Conservation (phyloP, 2,329 filamentous ascomycete species). For the Aspergillus sp. region DNA sequence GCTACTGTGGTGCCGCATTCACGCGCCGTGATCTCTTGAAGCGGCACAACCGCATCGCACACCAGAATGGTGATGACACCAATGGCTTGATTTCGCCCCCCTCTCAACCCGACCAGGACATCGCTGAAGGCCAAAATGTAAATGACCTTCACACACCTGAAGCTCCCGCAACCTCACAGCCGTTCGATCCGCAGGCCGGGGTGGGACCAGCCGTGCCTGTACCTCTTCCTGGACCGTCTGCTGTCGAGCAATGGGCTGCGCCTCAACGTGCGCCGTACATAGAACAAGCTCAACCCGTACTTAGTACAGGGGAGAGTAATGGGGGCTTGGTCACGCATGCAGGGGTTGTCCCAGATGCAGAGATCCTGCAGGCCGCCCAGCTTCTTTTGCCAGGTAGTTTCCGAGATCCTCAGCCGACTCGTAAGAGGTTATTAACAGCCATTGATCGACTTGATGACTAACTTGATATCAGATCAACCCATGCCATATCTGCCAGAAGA, state of each 20-base stretch:
- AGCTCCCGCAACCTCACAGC: slow-evolving; percentile 8
- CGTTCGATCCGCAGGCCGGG: slow-evolving; percentile 11
- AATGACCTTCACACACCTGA: slow-evolving; percentile 10
- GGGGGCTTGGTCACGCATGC: slow-evolving; percentile 13
- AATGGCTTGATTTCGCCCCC: slow-evolving; percentile 22
- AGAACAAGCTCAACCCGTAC: slow-evolving; percentile 17
- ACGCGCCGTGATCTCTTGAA: slow-evolving; percentile 31
- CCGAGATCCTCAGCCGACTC: slow-evolving; percentile 13
- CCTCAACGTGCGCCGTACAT: slow-evolving; percentile 21
- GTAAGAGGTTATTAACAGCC: not conserved
- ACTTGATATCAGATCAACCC: slow-evolving; percentile 16
- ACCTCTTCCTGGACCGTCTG: slow-evolving; percentile 16
- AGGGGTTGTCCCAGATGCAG: slow-evolving; percentile 25
- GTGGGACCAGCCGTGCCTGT: slow-evolving; percentile 14
- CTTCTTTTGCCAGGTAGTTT: slow-evolving; percentile 27
- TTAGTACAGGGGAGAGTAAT: slow-evolving; percentile 10
- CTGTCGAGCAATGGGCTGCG: slow-evolving; percentile 23
- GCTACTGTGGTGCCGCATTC: slow-evolving; percentile 32
- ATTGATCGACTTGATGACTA: not conserved
- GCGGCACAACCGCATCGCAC: slow-evolving; percentile 28
- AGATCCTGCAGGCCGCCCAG: slow-evolving; percentile 36
- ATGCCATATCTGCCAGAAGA: slow-evolving; percentile 27
- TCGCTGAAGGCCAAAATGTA: slow-evolving; percentile 8
- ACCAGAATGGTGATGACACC: slow-evolving; percentile 15
- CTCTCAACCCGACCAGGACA: slow-evolving; percentile 19